These are phyloP conservation scores for Pseudopyricularia javanii DNA, from an alignment of 2,329 filamentous ascomycete species.

Conservation along the genomic window DNA sequence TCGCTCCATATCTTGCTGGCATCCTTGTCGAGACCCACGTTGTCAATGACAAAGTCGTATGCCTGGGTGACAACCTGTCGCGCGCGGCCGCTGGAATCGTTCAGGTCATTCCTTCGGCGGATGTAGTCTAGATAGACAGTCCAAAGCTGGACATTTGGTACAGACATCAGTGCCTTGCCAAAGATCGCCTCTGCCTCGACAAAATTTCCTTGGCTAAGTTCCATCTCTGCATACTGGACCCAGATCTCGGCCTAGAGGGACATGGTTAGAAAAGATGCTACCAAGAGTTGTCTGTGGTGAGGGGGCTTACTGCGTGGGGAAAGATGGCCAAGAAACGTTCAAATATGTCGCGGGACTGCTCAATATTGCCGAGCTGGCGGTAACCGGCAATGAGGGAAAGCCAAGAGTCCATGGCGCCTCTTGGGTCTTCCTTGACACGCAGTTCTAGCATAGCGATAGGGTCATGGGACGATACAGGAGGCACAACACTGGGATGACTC, in stretches of 20 bases:
- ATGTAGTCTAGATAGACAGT: slow-evolving; percentile 92
- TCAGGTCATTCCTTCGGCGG: slow-evolving; percentile 79
- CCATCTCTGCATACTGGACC: slow-evolving; percentile 81
- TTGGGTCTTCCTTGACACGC: slow-evolving; percentile 81
- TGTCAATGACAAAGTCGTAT: slow-evolving; percentile 84
- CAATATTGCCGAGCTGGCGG: slow-evolving; percentile 67
- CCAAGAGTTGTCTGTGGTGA: background rate
- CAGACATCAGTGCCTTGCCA: slow-evolving; percentile 59
- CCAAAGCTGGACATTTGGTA: slow-evolving; percentile 81
- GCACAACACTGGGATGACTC: slow-evolving; percentile 1
- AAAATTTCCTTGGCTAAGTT: slow-evolving; percentile 77
- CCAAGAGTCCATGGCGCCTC: slow-evolving; percentile 90
- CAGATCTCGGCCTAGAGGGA: slow-evolving; percentile 69
- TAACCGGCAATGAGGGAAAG: slow-evolving; percentile 75
- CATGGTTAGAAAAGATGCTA: background rate
- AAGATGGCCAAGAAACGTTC: slow-evolving; percentile 81
- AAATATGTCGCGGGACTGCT: slow-evolving; percentile 69
- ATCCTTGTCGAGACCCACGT: slow-evolving; percentile 84
- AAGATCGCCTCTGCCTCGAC: slow-evolving; percentile 74
- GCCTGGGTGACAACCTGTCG: slow-evolving; percentile 71
- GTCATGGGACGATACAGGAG: slow-evolving; percentile 44
- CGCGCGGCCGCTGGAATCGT: slow-evolving; percentile 64
- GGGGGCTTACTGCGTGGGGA: slow-evolving; percentile 69
- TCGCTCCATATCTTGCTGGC: slow-evolving; percentile 86
- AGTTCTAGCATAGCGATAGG: slow-evolving; percentile 74